Base-by-base conservation (phyloP, 169 alveolate species). In the Plasmodium gonderi region DNA sequence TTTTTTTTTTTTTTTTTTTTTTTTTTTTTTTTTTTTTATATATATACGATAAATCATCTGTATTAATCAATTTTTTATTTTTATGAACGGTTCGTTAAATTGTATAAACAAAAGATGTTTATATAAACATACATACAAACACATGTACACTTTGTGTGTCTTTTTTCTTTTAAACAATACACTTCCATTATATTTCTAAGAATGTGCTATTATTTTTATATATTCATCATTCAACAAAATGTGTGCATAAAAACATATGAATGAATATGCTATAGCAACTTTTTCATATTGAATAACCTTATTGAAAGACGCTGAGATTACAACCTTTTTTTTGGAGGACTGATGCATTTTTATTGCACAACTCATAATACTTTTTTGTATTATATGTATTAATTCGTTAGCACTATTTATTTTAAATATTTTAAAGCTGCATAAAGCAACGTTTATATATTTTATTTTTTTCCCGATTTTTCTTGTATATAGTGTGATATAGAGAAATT, bases 211-310 rank as follows among this genome's bases (percentile, higher is more conserved):
- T 60, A 17, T 54, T 51, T 54, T 54, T 54, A n/a, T 54, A n/a
- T 17, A 54, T 9, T 31, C 69, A 54, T 54, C 31, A 14, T 54
- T 74, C 26, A 8, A 23, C n/a, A 74, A 40, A 74, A 74, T 38
- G 51, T 74, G 51, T 45, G 40, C 26, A 74, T 74, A 33, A 74
- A 74, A 74, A n/a, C 60, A 40, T 74, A 17, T 23, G 80, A n/a
- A 33, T 29, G 14, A 40, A 75, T 75, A 49, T 75, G 29, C 29
- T 20, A 75, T 23, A 5, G 64, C 68, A 31, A 36, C 64, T 17
- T 36, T 17, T 60, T 29, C 72, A 5, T n/a, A 36, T 36, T 60
- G 72, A 20, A 23, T 60, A 60, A 60, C 17, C 72, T 3, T 60
- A n/a, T 60, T 36, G 40, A 36, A 60, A 36, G 72, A 60, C n/a